Percentiles rank a stretch among this genome's conserved stretches.
phyloP scores from a whole-genome alignment of 352 stramenopile genomes.

The Ophiocytium majus region DNA sequence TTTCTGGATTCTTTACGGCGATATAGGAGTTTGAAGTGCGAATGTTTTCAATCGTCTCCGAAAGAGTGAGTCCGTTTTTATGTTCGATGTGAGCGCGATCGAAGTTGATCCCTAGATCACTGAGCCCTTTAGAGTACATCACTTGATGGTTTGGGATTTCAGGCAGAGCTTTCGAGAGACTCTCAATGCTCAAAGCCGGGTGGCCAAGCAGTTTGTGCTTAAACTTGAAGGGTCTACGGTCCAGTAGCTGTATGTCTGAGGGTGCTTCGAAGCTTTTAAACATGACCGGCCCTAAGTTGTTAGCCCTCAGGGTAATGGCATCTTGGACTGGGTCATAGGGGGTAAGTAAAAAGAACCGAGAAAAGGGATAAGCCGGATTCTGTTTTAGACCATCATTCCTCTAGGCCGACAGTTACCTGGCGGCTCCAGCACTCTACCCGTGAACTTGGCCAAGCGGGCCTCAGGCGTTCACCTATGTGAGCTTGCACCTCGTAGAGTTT shows the following conservation, averaged over 20 bases:
- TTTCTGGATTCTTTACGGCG: background rate
- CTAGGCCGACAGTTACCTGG: no score
- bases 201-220: background rate
- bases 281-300: no score
- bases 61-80: background rate
- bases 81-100: background rate
- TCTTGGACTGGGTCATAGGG: no score
- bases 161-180: background rate
- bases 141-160: background rate
- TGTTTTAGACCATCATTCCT: no score
- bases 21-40: background rate
- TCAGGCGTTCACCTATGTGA: background rate
- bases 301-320: no score
- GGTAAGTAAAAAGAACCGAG: no score
- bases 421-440: no score
- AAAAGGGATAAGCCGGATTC: no score
- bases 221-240: background rate
- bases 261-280: slow-evolving; percentile 1
- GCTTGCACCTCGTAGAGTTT: slow-evolving; percentile 19
- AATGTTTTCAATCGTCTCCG: background rate
- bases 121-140: background rate
- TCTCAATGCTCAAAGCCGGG: background rate
- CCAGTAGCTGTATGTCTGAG: background rate
- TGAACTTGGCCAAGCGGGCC: no score
- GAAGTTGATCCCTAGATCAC: slow-evolving; percentile 8